Evolutionary conservation across 225 moss, liverwort and hornwort genomes (phyloP).

Genomic region (Bryum argenteum): DNA sequence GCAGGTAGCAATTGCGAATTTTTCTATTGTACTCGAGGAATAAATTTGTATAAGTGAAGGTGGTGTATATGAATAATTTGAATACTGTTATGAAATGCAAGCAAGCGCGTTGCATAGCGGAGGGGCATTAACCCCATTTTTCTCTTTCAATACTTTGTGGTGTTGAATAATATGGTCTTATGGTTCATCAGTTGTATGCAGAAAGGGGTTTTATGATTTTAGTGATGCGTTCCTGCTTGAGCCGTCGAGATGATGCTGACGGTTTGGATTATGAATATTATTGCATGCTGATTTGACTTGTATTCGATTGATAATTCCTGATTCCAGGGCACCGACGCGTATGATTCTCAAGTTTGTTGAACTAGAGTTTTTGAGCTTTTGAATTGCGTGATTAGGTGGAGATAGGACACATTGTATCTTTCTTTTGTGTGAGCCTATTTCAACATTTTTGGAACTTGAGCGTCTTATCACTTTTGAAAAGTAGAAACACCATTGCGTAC

Average conservation of each 20-base stretch:
- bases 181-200: slow-evolving; percentile 6
- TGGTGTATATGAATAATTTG: slow-evolving; percentile 34
- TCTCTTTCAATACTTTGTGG: slow-evolving; percentile 1
- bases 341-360: too few relatives aligned
- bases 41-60: slow-evolving; percentile 27
- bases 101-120: slow-evolving; percentile 21
- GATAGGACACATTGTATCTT: too few relatives aligned
- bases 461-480: too few relatives aligned
- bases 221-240: neutral
- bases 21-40: slow-evolving; percentile 20
- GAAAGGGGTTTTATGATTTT: neutral
- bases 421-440: too few relatives aligned
- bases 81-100: slow-evolving; percentile 22
- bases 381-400: too few relatives aligned
- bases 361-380: too few relatives aligned
- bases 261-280: too few relatives aligned
- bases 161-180: neutral
- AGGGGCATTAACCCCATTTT: slow-evolving; percentile 20
- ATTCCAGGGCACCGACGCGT: too few relatives aligned
- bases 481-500: too few relatives aligned
- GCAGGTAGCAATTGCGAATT: slow-evolving; percentile 26
- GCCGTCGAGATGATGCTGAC: neutral
- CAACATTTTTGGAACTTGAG: too few relatives aligned
- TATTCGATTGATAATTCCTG: too few relatives aligned
- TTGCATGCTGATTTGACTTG: too few relatives aligned